Conservation (phyloP, 352 stramenopile species). For the Phytophthora boehmeriae region DNA sequence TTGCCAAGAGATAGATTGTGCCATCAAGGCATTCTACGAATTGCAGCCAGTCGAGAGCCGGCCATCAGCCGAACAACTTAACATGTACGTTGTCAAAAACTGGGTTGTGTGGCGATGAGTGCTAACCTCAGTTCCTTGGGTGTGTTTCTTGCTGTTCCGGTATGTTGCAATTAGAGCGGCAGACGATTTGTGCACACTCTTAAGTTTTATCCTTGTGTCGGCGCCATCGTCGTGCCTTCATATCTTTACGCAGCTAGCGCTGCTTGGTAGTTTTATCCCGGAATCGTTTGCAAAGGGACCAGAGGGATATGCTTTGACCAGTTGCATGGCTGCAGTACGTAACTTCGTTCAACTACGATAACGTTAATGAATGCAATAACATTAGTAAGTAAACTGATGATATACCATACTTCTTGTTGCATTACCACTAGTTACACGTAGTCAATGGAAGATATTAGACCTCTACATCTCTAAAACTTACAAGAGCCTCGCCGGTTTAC, state of each 20-base stretch:
- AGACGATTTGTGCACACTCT: conserved; percentile 50
- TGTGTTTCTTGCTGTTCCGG: too few species aligned
- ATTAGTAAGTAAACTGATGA: too few species aligned
- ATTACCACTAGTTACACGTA: not conserved
- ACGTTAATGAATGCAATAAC: not conserved
- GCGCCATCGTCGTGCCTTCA: conserved; percentile 51
- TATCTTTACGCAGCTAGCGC: conserved; percentile 60
- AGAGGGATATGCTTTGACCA: conserved; percentile 62
- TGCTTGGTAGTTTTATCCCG: conserved; percentile 62
- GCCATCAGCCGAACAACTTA: conserved; percentile 34
- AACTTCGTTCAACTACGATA: conserved; percentile 41
- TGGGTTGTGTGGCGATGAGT: not conserved
- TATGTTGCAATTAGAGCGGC: conserved; percentile 33
- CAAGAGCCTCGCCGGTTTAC: too few species aligned
- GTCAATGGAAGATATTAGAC: too few species aligned
- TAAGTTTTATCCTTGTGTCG: conserved; percentile 61
- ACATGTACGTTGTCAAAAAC: conserved; percentile 32
- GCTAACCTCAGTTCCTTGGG: conserved; percentile 4
- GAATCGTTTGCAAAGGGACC: conserved; percentile 34
- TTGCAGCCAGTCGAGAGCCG: conserved; percentile 12
- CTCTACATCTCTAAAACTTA: too few species aligned
- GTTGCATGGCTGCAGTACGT: conserved; percentile 47
- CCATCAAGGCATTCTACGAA: conserved; percentile 52
- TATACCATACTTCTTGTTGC: too few species aligned
- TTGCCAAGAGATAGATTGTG: conserved; percentile 50